Conservation (phyloP, 2,329 filamentous ascomycete species). For the Ophiosphaerella narmari region DNA sequence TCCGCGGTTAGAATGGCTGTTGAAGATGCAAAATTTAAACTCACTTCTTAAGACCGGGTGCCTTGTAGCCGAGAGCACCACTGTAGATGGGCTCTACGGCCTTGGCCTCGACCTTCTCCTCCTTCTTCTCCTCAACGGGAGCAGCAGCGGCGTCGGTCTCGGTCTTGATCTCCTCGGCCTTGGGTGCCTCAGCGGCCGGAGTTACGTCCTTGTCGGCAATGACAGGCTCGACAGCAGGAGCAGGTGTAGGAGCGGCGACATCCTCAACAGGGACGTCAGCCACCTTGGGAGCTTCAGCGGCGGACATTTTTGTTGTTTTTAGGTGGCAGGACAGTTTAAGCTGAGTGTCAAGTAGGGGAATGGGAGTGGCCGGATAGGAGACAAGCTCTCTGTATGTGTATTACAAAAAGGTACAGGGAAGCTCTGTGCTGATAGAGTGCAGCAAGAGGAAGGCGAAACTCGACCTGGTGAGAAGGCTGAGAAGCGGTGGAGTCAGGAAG, state of each 20-base stretch:
- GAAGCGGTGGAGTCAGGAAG: conserved; percentile 38
- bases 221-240: conserved; percentile 41
- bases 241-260: conserved; percentile 41
- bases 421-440: conserved; percentile 35
- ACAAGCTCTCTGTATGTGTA: conserved; percentile 32
- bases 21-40: conserved; percentile 40
- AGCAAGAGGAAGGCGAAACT: conserved; percentile 33
- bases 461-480: conserved; percentile 30
- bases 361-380: conserved; percentile 24
- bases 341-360: conserved; percentile 2
- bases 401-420: conserved; percentile 44
- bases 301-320: conserved; percentile 58
- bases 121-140: conserved; percentile 43
- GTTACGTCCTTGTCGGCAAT: conserved; percentile 39
- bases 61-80: conserved; percentile 88
- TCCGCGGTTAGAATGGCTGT: conserved; percentile 11
- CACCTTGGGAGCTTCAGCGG: conserved; percentile 75
- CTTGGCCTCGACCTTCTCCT: conserved; percentile 53
- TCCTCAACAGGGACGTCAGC: conserved; percentile 54
- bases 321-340: not conserved
- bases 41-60: conserved; percentile 86
- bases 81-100: conserved; percentile 73
- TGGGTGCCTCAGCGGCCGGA: conserved; percentile 48
- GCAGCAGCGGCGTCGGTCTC: conserved; percentile 34
- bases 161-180: conserved; percentile 49